These are phyloP conservation scores for Trametes villosa DNA, from an alignment of 768 basidiomycete species.

Conservation along the genomic window DNA sequence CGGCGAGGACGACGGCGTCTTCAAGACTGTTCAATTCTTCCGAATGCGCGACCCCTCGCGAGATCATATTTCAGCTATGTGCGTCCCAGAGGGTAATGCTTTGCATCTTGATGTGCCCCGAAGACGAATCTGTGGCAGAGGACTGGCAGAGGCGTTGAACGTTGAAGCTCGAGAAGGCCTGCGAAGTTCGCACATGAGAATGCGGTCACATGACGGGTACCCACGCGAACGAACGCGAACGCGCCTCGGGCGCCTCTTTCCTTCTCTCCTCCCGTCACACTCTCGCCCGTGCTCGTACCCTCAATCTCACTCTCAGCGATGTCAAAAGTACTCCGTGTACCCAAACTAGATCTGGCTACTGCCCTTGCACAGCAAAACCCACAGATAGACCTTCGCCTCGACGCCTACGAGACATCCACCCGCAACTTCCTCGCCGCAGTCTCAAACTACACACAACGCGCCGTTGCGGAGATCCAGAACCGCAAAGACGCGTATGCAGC, in stretches of 20 bases:
- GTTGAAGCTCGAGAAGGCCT: too few species aligned
- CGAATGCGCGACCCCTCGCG: too few species aligned
- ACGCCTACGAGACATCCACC: slow-evolving; percentile 67
- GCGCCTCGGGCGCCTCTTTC: background rate
- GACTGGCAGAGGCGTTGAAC: too few species aligned
- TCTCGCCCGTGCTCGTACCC: background rate
- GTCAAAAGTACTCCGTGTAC: slow-evolving; percentile 33
- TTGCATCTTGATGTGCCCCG: too few species aligned
- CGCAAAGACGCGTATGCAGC: slow-evolving; percentile 62
- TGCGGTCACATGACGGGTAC: background rate
- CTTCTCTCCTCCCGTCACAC: background rate
- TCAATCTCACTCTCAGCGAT: slow-evolving; percentile 7
- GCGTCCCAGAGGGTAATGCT: too few species aligned
- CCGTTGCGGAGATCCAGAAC: slow-evolving; percentile 70
- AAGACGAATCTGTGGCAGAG: too few species aligned
- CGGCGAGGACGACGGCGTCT: too few species aligned
- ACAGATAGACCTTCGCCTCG: slow-evolving; percentile 63
- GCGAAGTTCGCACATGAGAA: too few species aligned
- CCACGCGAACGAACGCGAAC: background rate
- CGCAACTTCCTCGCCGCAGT: slow-evolving; percentile 76
- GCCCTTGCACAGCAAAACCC: slow-evolving; percentile 58
- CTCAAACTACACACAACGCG: slow-evolving; percentile 70
- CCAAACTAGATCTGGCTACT: slow-evolving; percentile 65
- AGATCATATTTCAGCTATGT: too few species aligned
- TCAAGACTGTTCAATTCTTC: too few species aligned